Evolutionary conservation across 176 grass and related monocot species (phyloP), one percentile per base, ranked within the genome.

Genomic region (Hyparrhenia diplandra): DNA sequence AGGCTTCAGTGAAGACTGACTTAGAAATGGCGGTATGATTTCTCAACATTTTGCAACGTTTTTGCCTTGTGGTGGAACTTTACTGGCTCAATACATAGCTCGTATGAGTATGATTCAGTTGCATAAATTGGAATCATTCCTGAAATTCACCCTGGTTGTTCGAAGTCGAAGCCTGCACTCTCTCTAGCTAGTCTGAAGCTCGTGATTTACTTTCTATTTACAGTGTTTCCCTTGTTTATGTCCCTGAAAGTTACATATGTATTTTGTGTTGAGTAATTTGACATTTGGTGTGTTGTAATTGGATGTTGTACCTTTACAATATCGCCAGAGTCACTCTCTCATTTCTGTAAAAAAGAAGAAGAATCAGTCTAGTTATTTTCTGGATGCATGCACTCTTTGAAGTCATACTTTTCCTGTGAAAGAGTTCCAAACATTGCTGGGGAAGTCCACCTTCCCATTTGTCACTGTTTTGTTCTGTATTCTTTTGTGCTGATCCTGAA

Each of bases 1-100:
- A 94, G 85, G 92, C 85, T 73, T 94, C 92, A 2, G 82, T 92
- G 79, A 91, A 98, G 78, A 91, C 74, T 64, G 92, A 94, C 80
- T 86, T 91, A 77, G 92, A 94, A 90, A 87, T 98, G 88, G 78
- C 85, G 86, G 92, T 98, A 98, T 49, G 54, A 85, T 5, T 47
- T 71, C 69, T 84, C 67, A 84, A 41, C 68, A 61, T 81, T 67
- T 45, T 37, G 54, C 71, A 67, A 27, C 31, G 23, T 73, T 67
- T 74, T 57, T 30, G n/a, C 27, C 24, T 34, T 66, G 12, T 31
- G 21, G 31, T 17, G 58, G 57, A 42, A 30, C 54, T 82, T 89
- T 76, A 67, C 78, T 64, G 66, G 58, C 20, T 16, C 13, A 20
- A 39, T 42, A 3, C 32, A 64, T 65, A 73, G 2, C 25, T 75